Percentiles rank a stretch among this genome's conserved stretches.
phyloP scores from a whole-genome alignment of 2,329 filamentous ascomycete species.

The Plenodomus lindquistii region DNA sequence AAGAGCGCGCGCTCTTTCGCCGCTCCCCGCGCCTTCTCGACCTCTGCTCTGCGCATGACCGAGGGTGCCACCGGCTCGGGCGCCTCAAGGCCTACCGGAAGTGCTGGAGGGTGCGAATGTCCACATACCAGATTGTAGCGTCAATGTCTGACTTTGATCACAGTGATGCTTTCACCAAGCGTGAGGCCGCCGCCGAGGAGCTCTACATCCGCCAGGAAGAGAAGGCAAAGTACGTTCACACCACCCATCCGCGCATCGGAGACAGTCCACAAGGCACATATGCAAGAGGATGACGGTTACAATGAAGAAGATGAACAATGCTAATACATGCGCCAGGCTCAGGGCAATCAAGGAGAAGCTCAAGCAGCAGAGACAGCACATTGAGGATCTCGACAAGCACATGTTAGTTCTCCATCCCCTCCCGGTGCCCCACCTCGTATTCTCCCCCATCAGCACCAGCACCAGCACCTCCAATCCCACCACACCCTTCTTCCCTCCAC shows the following conservation, averaged over 20 bases:
- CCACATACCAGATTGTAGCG: neutral
- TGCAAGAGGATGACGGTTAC: neutral
- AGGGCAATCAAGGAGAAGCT: constrained; percentile 71
- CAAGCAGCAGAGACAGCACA: constrained; percentile 75
- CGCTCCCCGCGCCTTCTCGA: constrained; percentile 48
- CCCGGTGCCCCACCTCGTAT: constrained; percentile 2
- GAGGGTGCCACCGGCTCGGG: constrained; percentile 53
- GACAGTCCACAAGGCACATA: neutral
- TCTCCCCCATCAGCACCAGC: neutral
- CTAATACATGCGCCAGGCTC: constrained; percentile 56
- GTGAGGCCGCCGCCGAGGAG: constrained; percentile 86
- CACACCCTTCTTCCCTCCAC: neutral
- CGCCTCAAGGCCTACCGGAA: constrained; percentile 46
- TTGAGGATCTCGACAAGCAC: constrained; percentile 82
- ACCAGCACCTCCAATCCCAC: neutral
- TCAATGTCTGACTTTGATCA: constrained; percentile 11
- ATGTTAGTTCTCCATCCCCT: too few species aligned
- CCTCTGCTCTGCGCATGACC: constrained; percentile 48
- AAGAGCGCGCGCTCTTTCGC: constrained; percentile 46
- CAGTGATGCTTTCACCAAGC: constrained; percentile 90
- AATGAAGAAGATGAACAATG: too few species aligned
- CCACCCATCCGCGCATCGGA: neutral
- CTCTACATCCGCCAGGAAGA: constrained; percentile 85
- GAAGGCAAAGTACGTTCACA: constrained; percentile 69
- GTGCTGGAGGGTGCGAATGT: constrained; percentile 38